Evolutionary conservation across 1,284 basidiomycete species (phyloP), one percentile per base, ranked within the genome.

Genomic region (Apiotrichum laibachii): DNA sequence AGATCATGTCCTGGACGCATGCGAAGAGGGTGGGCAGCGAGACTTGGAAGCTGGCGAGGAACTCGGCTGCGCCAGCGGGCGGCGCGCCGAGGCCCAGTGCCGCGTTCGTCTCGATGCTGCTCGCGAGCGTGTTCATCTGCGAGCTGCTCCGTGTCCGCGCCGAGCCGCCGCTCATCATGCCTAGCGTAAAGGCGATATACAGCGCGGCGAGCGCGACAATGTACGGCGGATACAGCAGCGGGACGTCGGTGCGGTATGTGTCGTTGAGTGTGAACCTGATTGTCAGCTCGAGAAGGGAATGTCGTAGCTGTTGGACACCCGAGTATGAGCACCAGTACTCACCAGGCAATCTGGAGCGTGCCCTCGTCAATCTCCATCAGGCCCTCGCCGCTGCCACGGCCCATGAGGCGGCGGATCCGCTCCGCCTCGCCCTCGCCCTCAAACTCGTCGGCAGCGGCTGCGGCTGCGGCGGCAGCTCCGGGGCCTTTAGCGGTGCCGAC

Each of bases 201-300:
- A 98, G 84, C 0, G 92, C 88, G 0, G 93, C 87, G 61, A 98
- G 84, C 18, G 95, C 93, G 61, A 98, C 88, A 58, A 98, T 82
- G 75, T 97, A 92, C 0, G 95, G 95, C 0, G 95, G 92, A 70
- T 98, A 89, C 39, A 96, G 79, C 12, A 98, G 85, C 67, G 90
- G 91, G 13, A 98, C 80, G 56, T 94, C 89, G 1, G 90, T 92
- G 53, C 92, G 87, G 73, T 93, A 98, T 0, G 89, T 92, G 77
- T 99, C 96, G 79, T 98, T 99, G 71, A 98, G 87, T 65, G 97
- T 85, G 74, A 94, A 92, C 91, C 92, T 94, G 50, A 7, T n/a
- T 13, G 50, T 48, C 13, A 51, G 57, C 33, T 13, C 2, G 43
- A 2, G 13, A 35, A 37, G 4, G 26, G 21, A 11, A 5, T 2